Evolutionary conservation across 305 asterid genomes (phyloP), one percentile per base, ranked within the genome.

Genomic region (Fraxinus baroniana): DNA sequence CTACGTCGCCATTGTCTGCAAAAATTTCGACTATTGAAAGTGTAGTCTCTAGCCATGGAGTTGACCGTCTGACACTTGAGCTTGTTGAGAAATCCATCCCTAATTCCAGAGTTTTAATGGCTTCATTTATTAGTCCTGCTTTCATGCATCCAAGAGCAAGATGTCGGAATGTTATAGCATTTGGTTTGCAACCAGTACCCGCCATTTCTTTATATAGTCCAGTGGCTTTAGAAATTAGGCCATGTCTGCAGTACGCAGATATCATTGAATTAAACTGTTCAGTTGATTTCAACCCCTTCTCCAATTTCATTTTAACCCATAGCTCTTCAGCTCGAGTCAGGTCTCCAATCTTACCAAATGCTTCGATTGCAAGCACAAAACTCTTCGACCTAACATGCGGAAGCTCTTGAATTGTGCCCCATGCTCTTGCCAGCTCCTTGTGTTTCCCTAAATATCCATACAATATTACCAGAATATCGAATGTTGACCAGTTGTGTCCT

Each of bases 31-130:
- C 26, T 33, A 93, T 90, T 5, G 89, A 86, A 74, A 88, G 84
- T 0, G 97, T 92, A 35, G 97, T 89, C 77, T 94, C 98, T 64
- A 94, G 85, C 99, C 99, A 93, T 0, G 97, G 97, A 4, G 93
- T 91, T 10, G 99, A 94, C 82, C 86, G 87, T 83, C 85, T 88
- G 28, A 94, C 87, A 87, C 89, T 92, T 5, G 57, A 68, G 81
- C 78, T 86, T 26, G 90, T 83, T 26, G 77, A 39, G 78, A 80
- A 87, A 35, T 84, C 90, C 78, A 79, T 79, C 44, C 97, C 97
- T 52, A 93, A 30, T 46, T 92, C 93, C 66, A 95, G 92, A 49
- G 99, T 95, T 84, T 85, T 89, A 13, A 86, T 68, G 20, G 89
- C 94, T 90, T 94, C 98, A 66, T 87, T 90, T 80, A 84, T 74